Base-by-base conservation (phyloP, 192 early-diverging fungal genomes). In the Rhizoclosmatium globosum region DNA sequence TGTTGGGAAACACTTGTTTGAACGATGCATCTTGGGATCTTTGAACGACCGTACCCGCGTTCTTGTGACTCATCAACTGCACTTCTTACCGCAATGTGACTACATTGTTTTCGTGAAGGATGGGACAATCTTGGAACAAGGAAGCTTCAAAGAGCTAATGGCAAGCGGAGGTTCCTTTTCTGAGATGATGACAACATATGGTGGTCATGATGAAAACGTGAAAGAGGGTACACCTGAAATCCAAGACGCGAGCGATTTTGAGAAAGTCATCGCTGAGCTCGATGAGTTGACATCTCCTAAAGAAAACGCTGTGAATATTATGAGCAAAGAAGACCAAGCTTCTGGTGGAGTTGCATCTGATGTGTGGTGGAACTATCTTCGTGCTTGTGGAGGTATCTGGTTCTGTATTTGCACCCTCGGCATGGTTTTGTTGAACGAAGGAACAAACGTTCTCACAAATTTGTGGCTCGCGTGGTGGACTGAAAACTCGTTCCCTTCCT, bases 311-410 rank as follows among this genome's bases (percentile, higher is more conserved):
- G 73, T 61, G 44, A 81, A 81, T 41, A 38, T 95, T 4, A 93
- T 92, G 75, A 86, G 87, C 0, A 84, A 88, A 9, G 95, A 96
- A 84, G 87, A 93, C 64, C 89, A 87, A 68, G 92, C 87, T 44
- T 87, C 91, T 71, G 95, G 95, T 39, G 87, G 84, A 2, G 94
- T 95, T 7, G 82, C 88, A 67, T 87, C 89, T 79, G 71, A 78
- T 19, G 93, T 92, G 0, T 96, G 95, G 70, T 72, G 77, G 53
- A 87, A 89, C 1, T 96, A 96, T 74, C 81, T 87, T 47, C 85
- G 89, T 48, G 91, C 94, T 0, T 94, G 92, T 47, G 92, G 92
- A 0, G 50, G 81, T 46, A 47, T 71, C 21, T 87, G 87, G 59
- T 86, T 89, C 56, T 38, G 91, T 39, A 47, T 87, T 50, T 23